phyloP scores from a whole-genome alignment of 2,329 filamentous ascomycete genomes.

The Hymenoscyphus repandus region DNA sequence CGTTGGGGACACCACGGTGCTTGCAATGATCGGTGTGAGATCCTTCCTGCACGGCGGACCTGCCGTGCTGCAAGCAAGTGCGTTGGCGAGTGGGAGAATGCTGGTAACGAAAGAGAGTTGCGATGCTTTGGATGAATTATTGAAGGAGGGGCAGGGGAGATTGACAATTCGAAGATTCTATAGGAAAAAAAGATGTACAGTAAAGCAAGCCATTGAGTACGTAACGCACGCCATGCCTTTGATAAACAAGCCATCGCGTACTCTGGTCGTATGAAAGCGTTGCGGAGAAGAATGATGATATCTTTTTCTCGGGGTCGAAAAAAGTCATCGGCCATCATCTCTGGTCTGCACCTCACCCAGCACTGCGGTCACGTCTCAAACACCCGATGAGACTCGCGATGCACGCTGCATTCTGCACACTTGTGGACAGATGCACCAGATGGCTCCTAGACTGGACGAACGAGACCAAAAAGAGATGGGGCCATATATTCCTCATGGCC shows the following conservation, averaged over 20 bases:
- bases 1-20: constrained; percentile 1
- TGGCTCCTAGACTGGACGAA: no score
- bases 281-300: no score
- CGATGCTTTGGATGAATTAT: not conserved
- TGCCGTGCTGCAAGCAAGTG: constrained; percentile 1
- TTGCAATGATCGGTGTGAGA: constrained; percentile 14
- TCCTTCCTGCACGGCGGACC: constrained; percentile 3
- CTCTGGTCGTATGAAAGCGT: no score
- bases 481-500: no score
- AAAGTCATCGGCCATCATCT: no score
- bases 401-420: not conserved
- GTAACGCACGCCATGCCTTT: not conserved
- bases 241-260: no score
- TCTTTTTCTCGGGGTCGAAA: not conserved
- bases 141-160: not conserved
- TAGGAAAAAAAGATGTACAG: not conserved
- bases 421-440: not conserved
- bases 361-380: constrained; percentile 1
- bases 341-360: not conserved
- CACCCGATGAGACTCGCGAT: not conserved
- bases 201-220: not conserved
- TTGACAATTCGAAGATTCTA: not conserved
- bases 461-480: no score
- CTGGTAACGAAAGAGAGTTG: not conserved
- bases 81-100: not conserved